phyloP scores from a whole-genome alignment of 805 yeast genomes.

The Metschnikowia proteae region DNA sequence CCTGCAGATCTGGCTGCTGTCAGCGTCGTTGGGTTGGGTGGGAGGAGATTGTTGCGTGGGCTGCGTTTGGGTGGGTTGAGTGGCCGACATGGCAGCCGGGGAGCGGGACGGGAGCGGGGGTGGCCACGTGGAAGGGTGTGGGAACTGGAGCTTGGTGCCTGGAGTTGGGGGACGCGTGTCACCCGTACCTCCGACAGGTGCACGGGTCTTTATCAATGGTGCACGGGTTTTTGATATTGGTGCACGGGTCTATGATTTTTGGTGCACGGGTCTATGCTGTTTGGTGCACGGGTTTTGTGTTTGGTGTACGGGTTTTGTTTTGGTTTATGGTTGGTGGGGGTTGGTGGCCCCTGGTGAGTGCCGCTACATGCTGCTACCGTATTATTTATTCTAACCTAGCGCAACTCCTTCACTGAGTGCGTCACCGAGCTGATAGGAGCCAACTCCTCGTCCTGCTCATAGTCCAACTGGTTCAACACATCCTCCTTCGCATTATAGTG shows the following conservation, averaged over 20 bases:
- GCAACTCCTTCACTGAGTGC: conserved; percentile 15
- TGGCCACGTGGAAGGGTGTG: neutral
- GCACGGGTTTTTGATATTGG: neutral
- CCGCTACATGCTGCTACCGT: too few relatives aligned
- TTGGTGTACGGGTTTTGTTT: too few relatives aligned
- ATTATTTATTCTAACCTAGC: neutral
- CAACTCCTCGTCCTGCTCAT: conserved; percentile 14
- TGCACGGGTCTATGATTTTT: neutral
- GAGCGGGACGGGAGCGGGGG: neutral
- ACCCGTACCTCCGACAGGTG: neutral
- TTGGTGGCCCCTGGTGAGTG: too few relatives aligned
- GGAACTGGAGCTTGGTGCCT: too few relatives aligned
- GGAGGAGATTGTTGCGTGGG: conserved; percentile 20
- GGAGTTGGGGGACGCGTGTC: neutral
- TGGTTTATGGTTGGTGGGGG: too few relatives aligned
- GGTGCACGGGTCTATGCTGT: too few relatives aligned
- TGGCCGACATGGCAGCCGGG: neutral
- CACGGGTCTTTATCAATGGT: neutral
- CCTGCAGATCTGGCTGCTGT: conserved; percentile 43
- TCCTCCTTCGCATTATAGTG: conserved; percentile 56
- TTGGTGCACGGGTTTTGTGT: too few relatives aligned
- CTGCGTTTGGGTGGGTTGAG: conserved; percentile 21
- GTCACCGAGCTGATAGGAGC: conserved; percentile 16
- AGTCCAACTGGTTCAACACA: conserved; percentile 52
- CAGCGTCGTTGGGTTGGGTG: conserved; percentile 15